Percentiles rank a stretch among this genome's conserved stretches.
Evolutionary conservation across 2,329 filamentous ascomycete genomes (phyloP).

Genomic region (Aspergillus texensis): DNA sequence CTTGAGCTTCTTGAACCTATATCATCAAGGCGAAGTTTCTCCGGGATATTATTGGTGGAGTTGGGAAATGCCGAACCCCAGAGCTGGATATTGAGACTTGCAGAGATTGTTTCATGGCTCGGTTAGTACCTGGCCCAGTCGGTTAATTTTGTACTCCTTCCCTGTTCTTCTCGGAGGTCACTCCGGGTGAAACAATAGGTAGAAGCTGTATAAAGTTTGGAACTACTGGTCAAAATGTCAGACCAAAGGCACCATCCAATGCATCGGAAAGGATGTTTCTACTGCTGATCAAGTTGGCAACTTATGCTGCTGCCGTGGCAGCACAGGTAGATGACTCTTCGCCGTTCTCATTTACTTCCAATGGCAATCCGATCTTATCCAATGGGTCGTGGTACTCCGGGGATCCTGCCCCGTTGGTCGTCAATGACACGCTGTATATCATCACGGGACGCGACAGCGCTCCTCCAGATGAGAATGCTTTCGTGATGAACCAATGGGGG

Average conservation of each 20-base stretch:
- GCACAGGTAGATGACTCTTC: neutral
- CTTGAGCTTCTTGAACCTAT: neutral
- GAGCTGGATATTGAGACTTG: neutral
- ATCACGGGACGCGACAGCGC: slow-evolving; percentile 6
- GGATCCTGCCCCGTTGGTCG: slow-evolving; percentile 3
- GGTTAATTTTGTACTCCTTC: neutral
- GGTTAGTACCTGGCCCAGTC: neutral
- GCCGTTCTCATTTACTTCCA: slow-evolving; percentile 4
- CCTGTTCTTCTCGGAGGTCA: neutral
- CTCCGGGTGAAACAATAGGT: neutral
- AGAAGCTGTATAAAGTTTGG: neutral
- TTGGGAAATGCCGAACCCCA: neutral
- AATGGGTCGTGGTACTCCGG: slow-evolving; percentile 4
- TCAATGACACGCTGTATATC: slow-evolving; percentile 6
- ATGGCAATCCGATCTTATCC: slow-evolving; percentile 6
- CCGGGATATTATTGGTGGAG: neutral
- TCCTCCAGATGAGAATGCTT: neutral
- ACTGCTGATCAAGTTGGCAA: neutral
- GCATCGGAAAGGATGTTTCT: neutral
- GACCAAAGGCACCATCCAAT: neutral
- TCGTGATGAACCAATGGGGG: slow-evolving; percentile 7
- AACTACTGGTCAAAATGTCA: neutral
- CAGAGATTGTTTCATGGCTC: neutral
- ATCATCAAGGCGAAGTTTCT: neutral
- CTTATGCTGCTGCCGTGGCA: neutral